A percentile compares a stretch with the other conserved stretches of the same genome.
Conservation (phyloP, 202 grass and related monocot genomes). For the Zoysia matrella region DNA sequence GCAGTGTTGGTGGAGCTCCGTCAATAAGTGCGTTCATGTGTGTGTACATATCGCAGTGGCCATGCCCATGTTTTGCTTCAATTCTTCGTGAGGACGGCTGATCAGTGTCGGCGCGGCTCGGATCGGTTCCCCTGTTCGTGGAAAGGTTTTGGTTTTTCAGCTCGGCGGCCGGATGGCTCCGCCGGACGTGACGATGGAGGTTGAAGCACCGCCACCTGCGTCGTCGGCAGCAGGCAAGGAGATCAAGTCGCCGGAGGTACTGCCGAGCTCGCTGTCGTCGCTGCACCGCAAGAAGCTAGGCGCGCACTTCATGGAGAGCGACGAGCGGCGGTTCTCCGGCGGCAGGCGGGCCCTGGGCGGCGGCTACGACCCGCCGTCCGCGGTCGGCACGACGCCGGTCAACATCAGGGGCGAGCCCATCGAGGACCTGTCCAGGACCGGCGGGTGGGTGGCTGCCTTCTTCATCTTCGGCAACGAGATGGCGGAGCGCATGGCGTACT, state of each 20-base stretch:
- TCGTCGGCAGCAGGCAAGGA: conserved; percentile 27
- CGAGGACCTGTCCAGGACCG: conserved; percentile 64
- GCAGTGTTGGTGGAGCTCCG: background rate
- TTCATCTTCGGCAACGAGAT: conserved; percentile 98
- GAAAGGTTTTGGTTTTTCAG: background rate
- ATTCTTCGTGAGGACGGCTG: background rate
- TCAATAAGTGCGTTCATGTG: conserved; percentile 1
- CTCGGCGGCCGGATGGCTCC: background rate
- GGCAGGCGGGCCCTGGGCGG: conserved; percentile 13
- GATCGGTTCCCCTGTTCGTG: background rate
- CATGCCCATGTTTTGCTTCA: background rate
- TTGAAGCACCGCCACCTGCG: background rate
- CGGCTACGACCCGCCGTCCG: conserved; percentile 23
- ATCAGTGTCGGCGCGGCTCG: background rate
- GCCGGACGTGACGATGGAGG: background rate
- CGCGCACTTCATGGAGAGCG: conserved; percentile 70
- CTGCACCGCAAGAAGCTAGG: conserved; percentile 61
- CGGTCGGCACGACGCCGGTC: conserved; percentile 62
- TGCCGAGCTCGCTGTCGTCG: background rate
- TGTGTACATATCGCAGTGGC: background rate
- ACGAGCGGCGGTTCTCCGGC: conserved; percentile 56
- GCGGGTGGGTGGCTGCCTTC: conserved; percentile 80
- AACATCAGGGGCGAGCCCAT: conserved; percentile 72
- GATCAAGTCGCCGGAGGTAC: conserved; percentile 60
- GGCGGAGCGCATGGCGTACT: conserved; percentile 97